A percentile compares a stretch with the other conserved stretches of the same genome.
Conservation (phyloP, 352 stramenopile genomes). For the Peronospora tabacina region DNA sequence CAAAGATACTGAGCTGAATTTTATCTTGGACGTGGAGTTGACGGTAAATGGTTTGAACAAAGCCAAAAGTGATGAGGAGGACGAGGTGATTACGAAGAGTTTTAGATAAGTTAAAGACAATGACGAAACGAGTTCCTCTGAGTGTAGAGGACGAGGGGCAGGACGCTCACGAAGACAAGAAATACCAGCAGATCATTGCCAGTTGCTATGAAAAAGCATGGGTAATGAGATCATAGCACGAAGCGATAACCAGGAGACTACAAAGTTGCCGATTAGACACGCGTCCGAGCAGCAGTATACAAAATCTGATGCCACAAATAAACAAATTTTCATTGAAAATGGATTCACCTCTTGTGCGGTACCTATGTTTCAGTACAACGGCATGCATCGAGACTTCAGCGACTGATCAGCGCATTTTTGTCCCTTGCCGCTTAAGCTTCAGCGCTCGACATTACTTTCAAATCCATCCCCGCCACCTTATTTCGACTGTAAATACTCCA, state of each 20-base stretch:
- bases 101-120: too few relatives aligned
- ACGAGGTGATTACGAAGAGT: too few relatives aligned
- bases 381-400: neutral
- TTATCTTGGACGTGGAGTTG: slow-evolving; percentile 63
- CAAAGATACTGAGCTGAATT: slow-evolving; percentile 68
- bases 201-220: too few relatives aligned
- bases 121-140: too few relatives aligned
- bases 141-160: slow-evolving; percentile 25
- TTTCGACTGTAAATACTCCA: slow-evolving; percentile 80
- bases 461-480: slow-evolving; percentile 13
- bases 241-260: slow-evolving; percentile 28
- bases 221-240: slow-evolving; percentile 49
- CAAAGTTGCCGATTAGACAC: slow-evolving; percentile 10
- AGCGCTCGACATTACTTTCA: neutral
- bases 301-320: slow-evolving; percentile 5
- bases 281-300: neutral
- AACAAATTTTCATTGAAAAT: slow-evolving; percentile 10
- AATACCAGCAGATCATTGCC: too few relatives aligned
- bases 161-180: slow-evolving; percentile 48
- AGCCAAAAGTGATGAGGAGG: slow-evolving; percentile 21
- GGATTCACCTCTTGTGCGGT: slow-evolving; percentile 1
- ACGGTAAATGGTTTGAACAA: slow-evolving; percentile 50
- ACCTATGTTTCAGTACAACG: neutral
- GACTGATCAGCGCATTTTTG: neutral
- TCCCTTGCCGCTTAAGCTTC: neutral